Conservation (phyloP, 2,329 filamentous ascomycete genomes). For the Tolypocladium sp. region DNA sequence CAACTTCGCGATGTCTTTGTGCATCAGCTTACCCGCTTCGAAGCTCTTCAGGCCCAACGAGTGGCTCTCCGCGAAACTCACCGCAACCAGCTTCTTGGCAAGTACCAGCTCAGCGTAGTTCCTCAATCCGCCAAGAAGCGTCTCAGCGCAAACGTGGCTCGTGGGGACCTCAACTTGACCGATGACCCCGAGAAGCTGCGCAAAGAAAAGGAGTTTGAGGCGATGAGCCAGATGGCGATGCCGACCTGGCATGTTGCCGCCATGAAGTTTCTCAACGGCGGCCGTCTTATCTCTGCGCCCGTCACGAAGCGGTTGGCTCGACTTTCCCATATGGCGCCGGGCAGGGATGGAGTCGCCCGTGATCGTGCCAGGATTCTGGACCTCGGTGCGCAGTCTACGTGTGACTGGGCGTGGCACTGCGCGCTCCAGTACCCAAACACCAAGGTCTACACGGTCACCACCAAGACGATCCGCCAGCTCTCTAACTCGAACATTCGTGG, state of each 20-base stretch:
- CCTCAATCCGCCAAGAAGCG: conserved; percentile 62
- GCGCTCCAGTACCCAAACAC: conserved; percentile 77
- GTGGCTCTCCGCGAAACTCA: conserved; percentile 65
- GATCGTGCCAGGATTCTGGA: conserved; percentile 67
- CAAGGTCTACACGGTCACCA: conserved; percentile 81
- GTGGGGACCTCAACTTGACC: conserved; percentile 56
- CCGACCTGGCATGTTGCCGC: conserved; percentile 54
- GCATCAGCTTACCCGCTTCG: conserved; percentile 75
- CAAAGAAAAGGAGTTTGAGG: conserved; percentile 72
- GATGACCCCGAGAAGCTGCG: conserved; percentile 55
- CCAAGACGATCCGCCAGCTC: conserved; percentile 59
- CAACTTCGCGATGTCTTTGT: conserved; percentile 70
- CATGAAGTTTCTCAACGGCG: conserved; percentile 52
- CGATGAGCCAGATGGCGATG: conserved; percentile 59
- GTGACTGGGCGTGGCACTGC: conserved; percentile 94
- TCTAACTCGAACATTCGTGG: conserved; percentile 71
- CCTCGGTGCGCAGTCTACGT: conserved; percentile 73
- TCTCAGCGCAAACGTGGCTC: conserved; percentile 63
- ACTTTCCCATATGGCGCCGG: conserved; percentile 38
- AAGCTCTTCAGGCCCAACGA: conserved; percentile 77
- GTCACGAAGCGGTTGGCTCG: conserved; percentile 53
- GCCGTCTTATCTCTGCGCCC: conserved; percentile 54
- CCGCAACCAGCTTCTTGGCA: conserved; percentile 73
- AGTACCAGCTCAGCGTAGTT: conserved; percentile 67
- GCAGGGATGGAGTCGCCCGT: conserved; percentile 31